Conservation (phyloP, 306 rosid species). For the Aeschynomene evenia region DNA sequence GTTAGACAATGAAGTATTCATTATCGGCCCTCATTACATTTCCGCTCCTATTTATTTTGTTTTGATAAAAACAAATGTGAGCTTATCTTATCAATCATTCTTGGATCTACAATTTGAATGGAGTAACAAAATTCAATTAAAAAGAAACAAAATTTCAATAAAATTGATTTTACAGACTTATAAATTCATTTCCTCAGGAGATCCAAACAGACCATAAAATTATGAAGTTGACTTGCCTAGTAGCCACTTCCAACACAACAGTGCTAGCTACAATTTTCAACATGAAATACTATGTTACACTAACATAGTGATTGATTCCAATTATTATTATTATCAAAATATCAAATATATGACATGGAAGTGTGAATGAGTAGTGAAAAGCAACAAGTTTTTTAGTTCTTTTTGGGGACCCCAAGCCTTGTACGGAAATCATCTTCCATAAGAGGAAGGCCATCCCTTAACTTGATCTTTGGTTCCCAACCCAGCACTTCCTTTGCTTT, state of each 20-base stretch:
- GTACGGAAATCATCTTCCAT: conserved; percentile 82
- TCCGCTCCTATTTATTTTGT: no score
- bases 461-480: conserved; percentile 76
- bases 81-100: no score
- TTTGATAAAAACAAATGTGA: no score
- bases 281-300: conserved; percentile 7
- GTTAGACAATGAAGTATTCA: no score
- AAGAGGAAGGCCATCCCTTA: conserved; percentile 74
- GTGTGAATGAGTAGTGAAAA: background rate
- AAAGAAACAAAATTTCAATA: background rate
- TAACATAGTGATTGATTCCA: background rate
- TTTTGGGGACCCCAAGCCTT: conserved; percentile 61
- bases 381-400: conserved; percentile 32
- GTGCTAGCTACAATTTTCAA: background rate
- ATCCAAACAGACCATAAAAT: background rate
- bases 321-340: background rate
- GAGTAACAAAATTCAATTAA: background rate
- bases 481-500: conserved; percentile 69
- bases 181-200: background rate
- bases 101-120: no score
- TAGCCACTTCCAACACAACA: background rate
- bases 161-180: background rate
- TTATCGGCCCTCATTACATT: no score
- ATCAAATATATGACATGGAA: background rate
- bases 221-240: background rate